Conservation (phyloP, 345 rosid species). For the Rhizophora mangle region DNA sequence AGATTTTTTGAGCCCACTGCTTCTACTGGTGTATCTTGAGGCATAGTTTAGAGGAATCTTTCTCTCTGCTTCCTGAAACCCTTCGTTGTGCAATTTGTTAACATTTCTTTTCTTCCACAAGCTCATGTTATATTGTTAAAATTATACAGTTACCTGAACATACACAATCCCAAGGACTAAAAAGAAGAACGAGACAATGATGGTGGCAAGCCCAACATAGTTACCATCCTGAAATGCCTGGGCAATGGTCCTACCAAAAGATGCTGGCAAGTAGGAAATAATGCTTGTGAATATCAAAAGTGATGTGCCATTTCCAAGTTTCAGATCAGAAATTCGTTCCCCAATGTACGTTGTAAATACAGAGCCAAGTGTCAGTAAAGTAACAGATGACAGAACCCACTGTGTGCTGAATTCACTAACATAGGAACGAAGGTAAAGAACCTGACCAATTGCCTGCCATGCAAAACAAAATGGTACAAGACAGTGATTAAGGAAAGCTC, state of each 20-base stretch:
- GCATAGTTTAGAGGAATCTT: constrained; percentile 97
- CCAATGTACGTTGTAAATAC: constrained; percentile 83
- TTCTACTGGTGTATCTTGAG: constrained; percentile 76
- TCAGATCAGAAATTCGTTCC: constrained; percentile 84
- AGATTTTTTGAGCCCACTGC: constrained; percentile 82
- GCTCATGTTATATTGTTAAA: constrained; percentile 8
- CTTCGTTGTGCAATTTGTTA: constrained; percentile 29
- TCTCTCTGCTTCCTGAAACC: constrained; percentile 97
- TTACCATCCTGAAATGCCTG: constrained; percentile 88
- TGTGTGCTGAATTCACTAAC: constrained; percentile 78
- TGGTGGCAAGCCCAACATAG: constrained; percentile 73
- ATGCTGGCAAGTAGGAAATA: constrained; percentile 94
- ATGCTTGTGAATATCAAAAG: constrained; percentile 93
- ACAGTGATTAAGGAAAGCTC: constrained; percentile 2
- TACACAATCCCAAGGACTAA: constrained; percentile 89
- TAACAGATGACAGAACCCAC: constrained; percentile 86
- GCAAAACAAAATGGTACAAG: constrained; percentile 2
- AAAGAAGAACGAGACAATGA: constrained; percentile 63
- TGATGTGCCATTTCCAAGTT: constrained; percentile 97
- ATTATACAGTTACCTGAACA: constrained; percentile 72
- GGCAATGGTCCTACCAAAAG: constrained; percentile 82
- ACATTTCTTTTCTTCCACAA: constrained; percentile 20
- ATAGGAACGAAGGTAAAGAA: constrained; percentile 81
- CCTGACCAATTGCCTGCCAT: constrained; percentile 89
- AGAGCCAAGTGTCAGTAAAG: constrained; percentile 79